A percentile compares a stretch with the other conserved stretches of the same genome.
phyloP scores from a whole-genome alignment of 2,329 filamentous ascomycete species.

The Colletotrichum sp. region DNA sequence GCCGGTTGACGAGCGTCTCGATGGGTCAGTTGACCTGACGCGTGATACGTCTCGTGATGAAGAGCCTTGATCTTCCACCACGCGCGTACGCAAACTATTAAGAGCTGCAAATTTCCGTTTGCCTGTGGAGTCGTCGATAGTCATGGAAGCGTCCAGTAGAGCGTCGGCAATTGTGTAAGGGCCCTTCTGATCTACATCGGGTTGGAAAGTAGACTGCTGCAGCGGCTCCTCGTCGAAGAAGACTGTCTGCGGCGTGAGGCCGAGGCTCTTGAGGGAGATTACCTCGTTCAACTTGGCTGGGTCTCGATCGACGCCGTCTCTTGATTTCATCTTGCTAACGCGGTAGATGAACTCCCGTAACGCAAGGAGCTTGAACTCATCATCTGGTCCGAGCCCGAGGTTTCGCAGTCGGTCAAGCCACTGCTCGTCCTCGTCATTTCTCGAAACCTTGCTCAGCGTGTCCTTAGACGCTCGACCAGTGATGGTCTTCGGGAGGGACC shows the following conservation, averaged over 20 bases:
- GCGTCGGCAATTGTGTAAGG: conserved; percentile 89
- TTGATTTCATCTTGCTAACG: conserved; percentile 73
- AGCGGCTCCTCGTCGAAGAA: conserved; percentile 84
- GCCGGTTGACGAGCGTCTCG: conserved; percentile 37
- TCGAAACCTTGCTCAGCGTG: conserved; percentile 67
- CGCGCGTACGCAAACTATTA: conserved; percentile 39
- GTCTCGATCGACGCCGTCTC: conserved; percentile 47
- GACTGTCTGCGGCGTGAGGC: conserved; percentile 84
- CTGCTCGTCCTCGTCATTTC: conserved; percentile 91
- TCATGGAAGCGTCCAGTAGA: conserved; percentile 88
- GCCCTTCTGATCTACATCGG: conserved; percentile 41
- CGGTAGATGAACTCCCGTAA: conserved; percentile 93
- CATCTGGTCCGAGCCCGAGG: conserved; percentile 80
- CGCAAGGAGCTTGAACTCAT: conserved; percentile 87
- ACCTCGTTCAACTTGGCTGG: conserved; percentile 68
- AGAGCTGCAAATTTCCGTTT: conserved; percentile 56
- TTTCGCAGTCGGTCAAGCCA: conserved; percentile 89
- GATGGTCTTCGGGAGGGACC: conserved; percentile 57
- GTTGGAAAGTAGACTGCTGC: conserved; percentile 39
- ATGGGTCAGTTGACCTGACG: conserved; percentile 41
- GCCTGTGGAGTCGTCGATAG: conserved; percentile 73
- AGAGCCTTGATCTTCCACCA: conserved; percentile 26
- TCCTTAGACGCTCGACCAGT: conserved; percentile 63
- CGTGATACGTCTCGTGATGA: conserved; percentile 30
- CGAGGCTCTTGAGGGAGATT: conserved; percentile 75